phyloP scores from a whole-genome alignment of 192 early-diverging fungal genomes.

The Haplosporangium gracile region DNA sequence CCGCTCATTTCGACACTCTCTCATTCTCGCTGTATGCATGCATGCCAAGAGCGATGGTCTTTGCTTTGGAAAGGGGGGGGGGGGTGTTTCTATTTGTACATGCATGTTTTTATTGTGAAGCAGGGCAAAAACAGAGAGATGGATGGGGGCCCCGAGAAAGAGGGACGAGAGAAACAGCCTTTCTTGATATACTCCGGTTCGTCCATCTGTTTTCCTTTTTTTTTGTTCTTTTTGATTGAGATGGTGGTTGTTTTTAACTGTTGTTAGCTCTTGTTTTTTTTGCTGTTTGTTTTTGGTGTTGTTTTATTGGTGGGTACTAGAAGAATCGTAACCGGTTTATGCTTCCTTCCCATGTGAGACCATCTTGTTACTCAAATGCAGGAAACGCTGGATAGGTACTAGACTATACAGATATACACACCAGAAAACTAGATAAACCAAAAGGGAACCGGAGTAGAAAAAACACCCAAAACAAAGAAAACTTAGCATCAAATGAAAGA shows the following conservation, averaged over 20 bases:
- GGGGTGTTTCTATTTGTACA: too few relatives aligned
- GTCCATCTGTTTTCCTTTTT: too few relatives aligned
- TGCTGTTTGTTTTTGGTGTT: neutral
- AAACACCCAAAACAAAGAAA: neutral
- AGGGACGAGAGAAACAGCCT: too few relatives aligned
- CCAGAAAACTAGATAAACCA: neutral
- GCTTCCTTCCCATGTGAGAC: neutral
- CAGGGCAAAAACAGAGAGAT: too few relatives aligned
- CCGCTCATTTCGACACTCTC: neutral
- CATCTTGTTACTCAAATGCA: too few relatives aligned
- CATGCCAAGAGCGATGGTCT: too few relatives aligned
- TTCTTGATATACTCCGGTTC: too few relatives aligned
- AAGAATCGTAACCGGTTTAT: conserved; percentile 4
- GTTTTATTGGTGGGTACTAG: neutral
- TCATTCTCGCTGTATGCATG: too few relatives aligned
- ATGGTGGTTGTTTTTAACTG: neutral
- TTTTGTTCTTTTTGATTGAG: too few relatives aligned
- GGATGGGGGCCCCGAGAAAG: too few relatives aligned
- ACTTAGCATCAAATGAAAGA: neutral
- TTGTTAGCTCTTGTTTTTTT: neutral
- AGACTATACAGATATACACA: neutral
- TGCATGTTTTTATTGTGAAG: too few relatives aligned
- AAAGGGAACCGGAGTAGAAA: neutral
- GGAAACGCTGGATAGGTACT: neutral
- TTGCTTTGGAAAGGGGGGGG: too few relatives aligned